Evolutionary conservation across 164 flowering plant species (phyloP).

Genomic region (Macadamia integrifolia): DNA sequence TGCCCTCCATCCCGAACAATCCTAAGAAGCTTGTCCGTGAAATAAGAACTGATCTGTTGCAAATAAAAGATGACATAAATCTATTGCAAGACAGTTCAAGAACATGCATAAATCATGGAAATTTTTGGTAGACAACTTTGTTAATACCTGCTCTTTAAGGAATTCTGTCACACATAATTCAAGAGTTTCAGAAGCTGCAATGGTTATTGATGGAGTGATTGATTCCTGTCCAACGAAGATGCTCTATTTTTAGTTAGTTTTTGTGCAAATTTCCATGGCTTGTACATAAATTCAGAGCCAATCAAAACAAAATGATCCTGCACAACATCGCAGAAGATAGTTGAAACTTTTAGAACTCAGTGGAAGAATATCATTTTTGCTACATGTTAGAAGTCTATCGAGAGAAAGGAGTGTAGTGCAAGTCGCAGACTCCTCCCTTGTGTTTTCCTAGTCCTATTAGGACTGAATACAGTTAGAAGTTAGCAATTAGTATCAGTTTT

Average conservation of each 20-base stretch:
- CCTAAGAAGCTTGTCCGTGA: conserved; percentile 66
- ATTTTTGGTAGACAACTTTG: background rate
- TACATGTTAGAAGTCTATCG: background rate
- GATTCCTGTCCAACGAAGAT: conserved; percentile 35
- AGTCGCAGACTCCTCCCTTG: too few species aligned
- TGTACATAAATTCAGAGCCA: conserved; percentile 76
- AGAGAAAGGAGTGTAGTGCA: too few species aligned
- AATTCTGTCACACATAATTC: conserved; percentile 48
- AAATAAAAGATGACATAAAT: conserved; percentile 6
- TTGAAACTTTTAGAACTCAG: background rate
- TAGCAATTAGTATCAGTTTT: too few species aligned
- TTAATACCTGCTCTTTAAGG: conserved; percentile 62
- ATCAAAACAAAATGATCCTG: conserved; percentile 78
- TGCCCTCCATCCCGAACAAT: conserved; percentile 40
- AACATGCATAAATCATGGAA: background rate
- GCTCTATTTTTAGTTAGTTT: conserved; percentile 46
- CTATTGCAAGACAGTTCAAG: background rate
- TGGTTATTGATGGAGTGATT: conserved; percentile 82
- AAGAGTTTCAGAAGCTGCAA: conserved; percentile 60
- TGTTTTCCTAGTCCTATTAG: too few species aligned
- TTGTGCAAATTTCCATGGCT: conserved; percentile 83
- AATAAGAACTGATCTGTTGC: conserved; percentile 74
- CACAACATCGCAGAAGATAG: conserved; percentile 6
- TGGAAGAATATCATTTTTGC: background rate
- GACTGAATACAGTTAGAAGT: too few species aligned